Conservation (phyloP, 345 rosid genomes). For the Fremontodendron californicum region DNA sequence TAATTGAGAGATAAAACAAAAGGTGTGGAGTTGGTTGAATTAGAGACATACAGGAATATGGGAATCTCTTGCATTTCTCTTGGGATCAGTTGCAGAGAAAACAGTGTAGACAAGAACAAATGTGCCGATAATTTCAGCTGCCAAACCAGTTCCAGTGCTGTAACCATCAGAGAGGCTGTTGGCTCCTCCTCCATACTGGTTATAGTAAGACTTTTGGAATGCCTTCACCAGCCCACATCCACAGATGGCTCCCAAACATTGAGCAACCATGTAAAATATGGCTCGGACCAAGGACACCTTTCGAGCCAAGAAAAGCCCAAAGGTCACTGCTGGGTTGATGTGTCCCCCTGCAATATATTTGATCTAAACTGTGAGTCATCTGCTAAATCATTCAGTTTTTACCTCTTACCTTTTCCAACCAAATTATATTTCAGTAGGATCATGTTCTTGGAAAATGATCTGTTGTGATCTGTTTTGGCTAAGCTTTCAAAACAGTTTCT, state of each 20-base stretch:
- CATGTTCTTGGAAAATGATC: no score
- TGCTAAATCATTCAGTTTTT: background rate
- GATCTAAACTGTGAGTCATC: background rate
- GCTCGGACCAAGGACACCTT: constrained; percentile 59
- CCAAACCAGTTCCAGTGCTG: constrained; percentile 59
- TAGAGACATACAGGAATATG: constrained; percentile 51
- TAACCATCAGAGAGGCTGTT: constrained; percentile 44
- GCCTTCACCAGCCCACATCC: constrained; percentile 59
- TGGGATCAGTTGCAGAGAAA: constrained; percentile 65
- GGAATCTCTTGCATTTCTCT: constrained; percentile 56
- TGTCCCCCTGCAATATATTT: constrained; percentile 47
- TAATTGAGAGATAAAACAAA: background rate
- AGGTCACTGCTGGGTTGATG: constrained; percentile 67
- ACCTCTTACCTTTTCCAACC: no score
- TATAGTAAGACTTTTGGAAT: constrained; percentile 49
- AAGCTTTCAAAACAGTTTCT: no score
- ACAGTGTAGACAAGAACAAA: constrained; percentile 63
- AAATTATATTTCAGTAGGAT: no score
- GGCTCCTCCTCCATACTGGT: constrained; percentile 57
- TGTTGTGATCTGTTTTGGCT: no score
- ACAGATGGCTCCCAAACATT: constrained; percentile 62
- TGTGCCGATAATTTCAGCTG: constrained; percentile 60
- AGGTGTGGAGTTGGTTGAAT: background rate
- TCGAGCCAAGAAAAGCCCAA: constrained; percentile 57
- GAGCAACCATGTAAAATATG: constrained; percentile 56